Evolutionary conservation across 805 yeast species (phyloP).

Genomic region (Kodamaea lidongshanica): DNA sequence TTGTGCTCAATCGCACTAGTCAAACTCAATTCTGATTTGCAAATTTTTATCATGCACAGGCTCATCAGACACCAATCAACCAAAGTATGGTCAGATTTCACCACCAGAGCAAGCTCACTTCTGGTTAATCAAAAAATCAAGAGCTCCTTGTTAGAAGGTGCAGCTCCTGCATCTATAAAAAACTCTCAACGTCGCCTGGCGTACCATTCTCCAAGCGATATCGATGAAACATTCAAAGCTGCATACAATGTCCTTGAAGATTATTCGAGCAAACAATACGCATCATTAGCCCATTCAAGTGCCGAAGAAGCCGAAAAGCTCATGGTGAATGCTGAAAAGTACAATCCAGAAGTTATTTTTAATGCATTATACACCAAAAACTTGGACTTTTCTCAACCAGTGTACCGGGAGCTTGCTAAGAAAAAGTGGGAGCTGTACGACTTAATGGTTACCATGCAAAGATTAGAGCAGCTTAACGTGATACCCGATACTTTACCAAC

Average conservation of each 20-base stretch:
- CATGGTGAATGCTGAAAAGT: conserved; percentile 55
- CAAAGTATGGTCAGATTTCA: conserved; percentile 31
- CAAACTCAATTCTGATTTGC: no score
- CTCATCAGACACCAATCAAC: conserved; percentile 7
- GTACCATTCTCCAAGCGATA: conserved; percentile 63
- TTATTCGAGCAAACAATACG: conserved; percentile 39
- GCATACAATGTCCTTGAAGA: conserved; percentile 57
- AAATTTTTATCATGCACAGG: conserved; percentile 10
- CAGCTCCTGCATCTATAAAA: conserved; percentile 44
- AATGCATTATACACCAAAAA: conserved; percentile 46
- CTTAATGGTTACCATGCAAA: conserved; percentile 81
- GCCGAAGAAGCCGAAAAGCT: conserved; percentile 20
- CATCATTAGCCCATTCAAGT: conserved; percentile 23
- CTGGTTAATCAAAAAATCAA: conserved; percentile 14
- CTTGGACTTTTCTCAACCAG: conserved; percentile 67
- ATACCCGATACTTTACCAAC: conserved; percentile 96
- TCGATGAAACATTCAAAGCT: conserved; percentile 65
- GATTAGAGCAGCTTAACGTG: conserved; percentile 76
- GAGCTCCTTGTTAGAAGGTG: conserved; percentile 12
- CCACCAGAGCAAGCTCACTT: conserved; percentile 18
- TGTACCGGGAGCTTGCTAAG: conserved; percentile 65
- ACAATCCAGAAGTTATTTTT: conserved; percentile 81
- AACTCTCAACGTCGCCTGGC: conserved; percentile 37
- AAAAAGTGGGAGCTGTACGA: conserved; percentile 68
- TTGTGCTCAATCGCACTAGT: no score